phyloP scores from a whole-genome alignment of 331 rosid species.

The Ulmus americana region DNA sequence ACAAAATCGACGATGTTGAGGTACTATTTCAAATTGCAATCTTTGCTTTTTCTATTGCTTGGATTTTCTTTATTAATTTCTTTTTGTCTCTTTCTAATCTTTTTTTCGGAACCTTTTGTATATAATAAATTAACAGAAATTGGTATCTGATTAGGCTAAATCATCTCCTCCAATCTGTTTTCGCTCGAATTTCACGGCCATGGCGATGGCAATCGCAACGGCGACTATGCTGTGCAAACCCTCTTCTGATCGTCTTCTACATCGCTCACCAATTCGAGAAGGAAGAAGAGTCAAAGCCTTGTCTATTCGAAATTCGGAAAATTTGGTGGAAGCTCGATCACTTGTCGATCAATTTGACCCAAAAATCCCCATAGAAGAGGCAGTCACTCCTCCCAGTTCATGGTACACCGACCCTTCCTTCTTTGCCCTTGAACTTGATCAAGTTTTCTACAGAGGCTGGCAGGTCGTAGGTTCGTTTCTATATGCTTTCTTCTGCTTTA shows the following conservation, averaged over 20 bases:
- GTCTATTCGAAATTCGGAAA: conserved; percentile 18
- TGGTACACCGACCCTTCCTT: conserved; percentile 75
- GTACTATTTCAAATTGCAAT: no score
- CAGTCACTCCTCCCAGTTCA: conserved; percentile 76
- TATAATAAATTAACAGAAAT: no score
- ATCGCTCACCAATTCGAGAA: background rate
- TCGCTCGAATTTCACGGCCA: background rate
- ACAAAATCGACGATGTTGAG: no score
- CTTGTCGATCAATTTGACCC: conserved; percentile 64
- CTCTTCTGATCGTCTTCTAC: conserved; percentile 1
- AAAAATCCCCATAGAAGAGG: conserved; percentile 53
- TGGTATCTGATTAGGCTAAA: no score
- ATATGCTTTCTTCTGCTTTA: background rate
- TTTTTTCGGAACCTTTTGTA: no score
- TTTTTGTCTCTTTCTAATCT: no score
- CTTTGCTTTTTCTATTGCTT: no score
- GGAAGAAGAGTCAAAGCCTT: conserved; percentile 12
- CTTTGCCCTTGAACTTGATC: conserved; percentile 55
- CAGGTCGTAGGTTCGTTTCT: conserved; percentile 66
- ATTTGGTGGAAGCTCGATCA: conserved; percentile 4
- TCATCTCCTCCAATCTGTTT: no score
- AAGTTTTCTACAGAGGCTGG: conserved; percentile 76
- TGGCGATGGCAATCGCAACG: background rate
- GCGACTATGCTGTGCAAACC: conserved; percentile 5
- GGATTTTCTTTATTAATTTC: no score